Percentiles rank a stretch among this genome's conserved stretches.
Conservation (phyloP, 2,329 filamentous ascomycete genomes). For the Diaporthe destruens region DNA sequence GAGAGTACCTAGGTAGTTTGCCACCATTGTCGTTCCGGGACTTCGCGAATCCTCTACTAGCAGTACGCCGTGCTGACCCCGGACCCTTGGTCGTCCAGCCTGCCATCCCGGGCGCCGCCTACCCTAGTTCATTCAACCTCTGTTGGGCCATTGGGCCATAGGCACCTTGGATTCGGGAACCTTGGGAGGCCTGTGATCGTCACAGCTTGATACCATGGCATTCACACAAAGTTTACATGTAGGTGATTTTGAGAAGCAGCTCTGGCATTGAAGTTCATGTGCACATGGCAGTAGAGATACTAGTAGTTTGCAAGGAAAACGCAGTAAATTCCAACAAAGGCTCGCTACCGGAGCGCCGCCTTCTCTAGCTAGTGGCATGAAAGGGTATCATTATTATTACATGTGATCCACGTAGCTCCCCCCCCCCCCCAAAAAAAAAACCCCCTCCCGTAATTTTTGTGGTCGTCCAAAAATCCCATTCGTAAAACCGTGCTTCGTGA, state of each 20-base stretch:
- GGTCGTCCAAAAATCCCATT: slow-evolving; percentile 30
- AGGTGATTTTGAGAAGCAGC: background rate
- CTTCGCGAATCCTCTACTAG: background rate
- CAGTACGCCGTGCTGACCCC: background rate
- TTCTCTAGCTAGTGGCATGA: slow-evolving; percentile 34
- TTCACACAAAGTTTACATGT: background rate
- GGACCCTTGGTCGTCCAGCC: background rate
- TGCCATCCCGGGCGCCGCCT: background rate
- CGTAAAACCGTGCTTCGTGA: slow-evolving; percentile 33
- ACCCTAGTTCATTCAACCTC: background rate
- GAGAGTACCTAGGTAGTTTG: background rate
- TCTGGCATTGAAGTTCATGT: background rate
- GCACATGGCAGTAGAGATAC: background rate
- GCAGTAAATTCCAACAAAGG: slow-evolving; percentile 17
- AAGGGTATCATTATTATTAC: slow-evolving; percentile 38
- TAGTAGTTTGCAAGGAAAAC: background rate
- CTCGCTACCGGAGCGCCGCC: slow-evolving; percentile 29
- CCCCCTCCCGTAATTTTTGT: slow-evolving; percentile 18
- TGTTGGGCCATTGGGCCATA: no score
- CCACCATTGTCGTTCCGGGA: background rate
- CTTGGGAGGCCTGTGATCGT: background rate
- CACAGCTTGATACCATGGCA: background rate
- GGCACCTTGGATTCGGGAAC: background rate
- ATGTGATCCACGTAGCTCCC: slow-evolving; percentile 30
- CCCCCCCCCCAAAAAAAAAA: background rate